phyloP scores from a whole-genome alignment of 2,329 filamentous ascomycete species.

The Penicillium decumbens region DNA sequence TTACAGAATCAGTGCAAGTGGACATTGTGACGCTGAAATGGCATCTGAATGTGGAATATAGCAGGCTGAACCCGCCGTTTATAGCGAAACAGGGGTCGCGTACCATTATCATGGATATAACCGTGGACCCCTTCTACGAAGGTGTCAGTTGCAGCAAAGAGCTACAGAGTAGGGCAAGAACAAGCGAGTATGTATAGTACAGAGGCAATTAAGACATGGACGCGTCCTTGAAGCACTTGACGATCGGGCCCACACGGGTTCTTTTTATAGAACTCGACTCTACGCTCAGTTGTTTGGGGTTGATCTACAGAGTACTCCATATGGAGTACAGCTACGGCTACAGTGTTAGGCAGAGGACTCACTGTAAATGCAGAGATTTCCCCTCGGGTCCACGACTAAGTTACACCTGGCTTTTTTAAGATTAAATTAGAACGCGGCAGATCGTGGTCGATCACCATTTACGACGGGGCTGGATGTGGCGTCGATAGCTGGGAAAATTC shows the following conservation, averaged over 20 bases:
- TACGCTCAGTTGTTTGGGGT: not conserved
- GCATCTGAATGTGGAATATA: not conserved
- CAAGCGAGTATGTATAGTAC: not conserved
- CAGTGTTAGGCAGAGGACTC: not conserved
- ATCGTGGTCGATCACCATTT: constrained; percentile 14
- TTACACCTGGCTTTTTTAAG: constrained; percentile 7
- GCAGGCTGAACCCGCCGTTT: not conserved
- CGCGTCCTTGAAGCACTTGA: not conserved
- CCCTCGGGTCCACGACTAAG: not conserved
- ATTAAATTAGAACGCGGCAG: constrained; percentile 13
- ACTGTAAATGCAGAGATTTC: not conserved
- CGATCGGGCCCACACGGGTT: not conserved
- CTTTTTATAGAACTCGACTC: not conserved
- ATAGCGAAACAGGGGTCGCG: not conserved
- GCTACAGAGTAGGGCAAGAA: not conserved
- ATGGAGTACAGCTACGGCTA: no score
- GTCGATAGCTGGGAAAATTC: constrained; percentile 18
- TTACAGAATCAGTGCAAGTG: not conserved
- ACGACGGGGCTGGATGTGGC: constrained; percentile 17
- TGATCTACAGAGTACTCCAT: not conserved
- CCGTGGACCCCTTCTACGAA: not conserved
- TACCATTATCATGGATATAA: no score
- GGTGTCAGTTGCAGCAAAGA: no score
- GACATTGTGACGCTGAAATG: not conserved
- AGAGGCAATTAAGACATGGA: not conserved